A percentile compares a stretch with the other conserved stretches of the same genome.
phyloP scores from a whole-genome alignment of 202 grass and related monocot genomes.

The Bolboschoenoplectus hybrid region DNA sequence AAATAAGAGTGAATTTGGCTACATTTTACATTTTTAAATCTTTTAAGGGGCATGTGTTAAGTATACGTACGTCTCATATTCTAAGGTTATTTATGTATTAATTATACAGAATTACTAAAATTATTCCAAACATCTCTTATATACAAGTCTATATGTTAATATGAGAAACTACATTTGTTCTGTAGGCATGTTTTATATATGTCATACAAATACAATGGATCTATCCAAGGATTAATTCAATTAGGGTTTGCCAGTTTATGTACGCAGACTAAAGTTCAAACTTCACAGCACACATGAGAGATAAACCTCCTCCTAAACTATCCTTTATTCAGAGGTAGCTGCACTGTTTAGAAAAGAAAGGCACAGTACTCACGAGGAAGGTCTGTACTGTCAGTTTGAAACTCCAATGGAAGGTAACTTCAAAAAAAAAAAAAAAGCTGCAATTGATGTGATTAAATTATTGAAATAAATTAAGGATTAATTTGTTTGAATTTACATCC shows the following conservation, averaged over 20 bases:
- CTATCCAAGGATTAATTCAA: neutral
- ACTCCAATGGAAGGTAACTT: conserved; percentile 6
- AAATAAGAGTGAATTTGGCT: neutral
- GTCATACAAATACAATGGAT: neutral
- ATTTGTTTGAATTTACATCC: neutral
- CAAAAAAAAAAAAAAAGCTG: neutral
- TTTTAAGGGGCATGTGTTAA: neutral
- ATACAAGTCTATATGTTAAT: neutral
- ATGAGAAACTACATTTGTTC: neutral
- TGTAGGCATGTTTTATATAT: neutral
- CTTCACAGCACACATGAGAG: neutral
- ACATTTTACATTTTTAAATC: neutral
- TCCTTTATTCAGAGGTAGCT: neutral
- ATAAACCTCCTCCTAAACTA: neutral
- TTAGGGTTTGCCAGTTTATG: neutral
- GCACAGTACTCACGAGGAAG: neutral
- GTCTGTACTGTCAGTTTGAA: neutral
- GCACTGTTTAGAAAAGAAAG: neutral
- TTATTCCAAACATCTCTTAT: neutral
- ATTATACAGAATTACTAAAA: neutral
- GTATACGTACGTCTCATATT: neutral
- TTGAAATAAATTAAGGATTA: neutral
- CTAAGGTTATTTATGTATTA: neutral
- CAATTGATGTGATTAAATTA: neutral
- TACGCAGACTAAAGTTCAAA: neutral